Evolutionary conservation across 257 asterid species (phyloP), one percentile per base, ranked within the genome.

Genomic region (Buddleja alternifolia): DNA sequence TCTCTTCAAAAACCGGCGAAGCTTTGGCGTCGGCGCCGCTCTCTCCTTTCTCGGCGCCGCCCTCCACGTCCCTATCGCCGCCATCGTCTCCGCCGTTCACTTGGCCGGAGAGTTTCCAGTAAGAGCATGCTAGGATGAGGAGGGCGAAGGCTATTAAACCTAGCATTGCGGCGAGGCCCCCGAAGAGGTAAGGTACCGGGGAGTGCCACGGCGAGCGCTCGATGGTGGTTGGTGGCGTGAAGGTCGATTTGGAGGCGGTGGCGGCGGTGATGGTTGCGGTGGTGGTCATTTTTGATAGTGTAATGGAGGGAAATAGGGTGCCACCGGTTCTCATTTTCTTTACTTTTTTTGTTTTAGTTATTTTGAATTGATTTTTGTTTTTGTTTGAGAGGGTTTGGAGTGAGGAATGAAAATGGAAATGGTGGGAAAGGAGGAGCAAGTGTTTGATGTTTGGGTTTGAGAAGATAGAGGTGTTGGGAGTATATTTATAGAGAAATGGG

Each of bases 151-250:
- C 82, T 10, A 82, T 76, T 0, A 82, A 45, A 1, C 87, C 87
- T n/a, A 82, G 72, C 79, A 79, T 73, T 24, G 87, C 87, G 2
- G 84, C 84, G 17, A 82, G 79, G 45, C 84, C 87, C 0, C 85
- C 88, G 67, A 80, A 83, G 45, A 83, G 76, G 72, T 77, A 83
- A 1, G 88, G 88, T 46, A 80, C 69, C 8, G 88, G 85, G 20
- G 88, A 79, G 77, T 74, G 85, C 88, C 88, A 80, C 44, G 73
- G 77, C 4, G 82, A 74, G 41, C 42, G 67, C 12, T 72, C 76
- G 57, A 45, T 8, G 50, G 71, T 32, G 32, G 80, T 73, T 17
- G 78, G 70, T 12, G 82, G 82, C 6, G 87, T 37, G 36, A 75
- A 52, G 21, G 86, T 57, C 29, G 71, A 56, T 63, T 20, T 40